Evolutionary conservation across 495 filamentous ascomycete species (phyloP).

Genomic region (Baudoinia panamericana): DNA sequence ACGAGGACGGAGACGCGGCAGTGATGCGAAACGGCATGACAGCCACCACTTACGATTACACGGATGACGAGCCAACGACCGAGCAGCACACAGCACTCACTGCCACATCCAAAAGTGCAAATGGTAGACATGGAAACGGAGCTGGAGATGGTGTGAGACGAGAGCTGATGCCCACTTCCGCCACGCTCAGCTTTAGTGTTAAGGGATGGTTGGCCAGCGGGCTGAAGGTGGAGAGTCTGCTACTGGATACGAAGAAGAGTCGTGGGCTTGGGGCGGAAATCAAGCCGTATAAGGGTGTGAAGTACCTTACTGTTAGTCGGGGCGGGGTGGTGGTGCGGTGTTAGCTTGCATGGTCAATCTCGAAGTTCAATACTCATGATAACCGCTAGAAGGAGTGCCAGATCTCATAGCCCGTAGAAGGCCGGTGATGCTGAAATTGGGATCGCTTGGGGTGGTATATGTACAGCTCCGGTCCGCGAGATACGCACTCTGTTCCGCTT

Average conservation of each 20-base stretch:
- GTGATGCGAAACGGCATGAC: constrained; percentile 12
- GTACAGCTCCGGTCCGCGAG: constrained; percentile 5
- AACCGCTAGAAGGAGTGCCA: not conserved
- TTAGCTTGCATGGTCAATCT: constrained; percentile 23
- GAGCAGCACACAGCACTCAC: constrained; percentile 17
- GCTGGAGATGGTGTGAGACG: constrained; percentile 54
- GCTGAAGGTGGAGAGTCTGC: constrained; percentile 79
- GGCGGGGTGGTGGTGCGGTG: constrained; percentile 72
- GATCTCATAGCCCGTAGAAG: not conserved
- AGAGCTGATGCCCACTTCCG: constrained; percentile 80
- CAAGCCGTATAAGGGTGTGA: constrained; percentile 95
- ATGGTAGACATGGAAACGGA: no score
- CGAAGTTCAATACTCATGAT: not conserved
- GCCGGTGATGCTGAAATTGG: not conserved
- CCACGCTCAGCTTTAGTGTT: constrained; percentile 75
- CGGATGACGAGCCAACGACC: constrained; percentile 46
- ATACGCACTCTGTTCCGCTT: no score
- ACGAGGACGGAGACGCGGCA: constrained; percentile 45
- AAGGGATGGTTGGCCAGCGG: constrained; percentile 94
- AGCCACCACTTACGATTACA: constrained; percentile 33
- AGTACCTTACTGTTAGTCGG: constrained; percentile 83
- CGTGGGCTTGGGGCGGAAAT: constrained; percentile 74
- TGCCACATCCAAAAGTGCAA: constrained; percentile 25
- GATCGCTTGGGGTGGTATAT: constrained; percentile 4
- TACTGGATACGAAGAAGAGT: constrained; percentile 73